Evolutionary conservation across 1,284 basidiomycete genomes (phyloP).

Genomic region (Blastosporella zonata): DNA sequence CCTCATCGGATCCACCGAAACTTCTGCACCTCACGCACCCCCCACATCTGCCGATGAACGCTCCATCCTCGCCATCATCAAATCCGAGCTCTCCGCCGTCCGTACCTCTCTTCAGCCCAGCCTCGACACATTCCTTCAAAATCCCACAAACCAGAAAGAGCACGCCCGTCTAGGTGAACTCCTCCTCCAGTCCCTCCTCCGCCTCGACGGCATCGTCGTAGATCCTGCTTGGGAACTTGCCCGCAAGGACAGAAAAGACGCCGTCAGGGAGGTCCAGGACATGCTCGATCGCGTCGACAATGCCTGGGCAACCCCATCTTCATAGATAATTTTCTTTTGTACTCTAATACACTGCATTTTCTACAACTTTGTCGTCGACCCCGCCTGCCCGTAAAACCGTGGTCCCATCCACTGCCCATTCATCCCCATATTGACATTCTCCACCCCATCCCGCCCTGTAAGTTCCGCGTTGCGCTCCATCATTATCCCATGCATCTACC

Average conservation of each 20-base stretch:
- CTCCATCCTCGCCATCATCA: constrained; percentile 52
- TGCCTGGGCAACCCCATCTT: constrained; percentile 27
- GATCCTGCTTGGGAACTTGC: constrained; percentile 72
- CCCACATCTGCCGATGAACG: constrained; percentile 42
- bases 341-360: constrained; percentile 4
- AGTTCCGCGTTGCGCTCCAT: constrained; percentile 62
- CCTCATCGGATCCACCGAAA: constrained; percentile 46
- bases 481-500: constrained; percentile 59
- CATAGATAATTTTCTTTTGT: constrained; percentile 4
- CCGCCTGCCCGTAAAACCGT: constrained; percentile 19
- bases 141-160: constrained; percentile 39
- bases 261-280: constrained; percentile 54
- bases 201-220: constrained; percentile 68
- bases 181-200: constrained; percentile 72
- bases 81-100: constrained; percentile 56
- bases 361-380: constrained; percentile 32
- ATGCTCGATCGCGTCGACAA: constrained; percentile 41
- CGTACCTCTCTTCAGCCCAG: constrained; percentile 49
- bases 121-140: constrained; percentile 52
- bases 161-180: constrained; percentile 67
- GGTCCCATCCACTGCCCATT: constrained; percentile 16
- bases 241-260: constrained; percentile 68
- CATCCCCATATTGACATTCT: constrained; percentile 20
- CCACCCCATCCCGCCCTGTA: constrained; percentile 36
- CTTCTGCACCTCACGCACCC: constrained; percentile 16